Evolutionary conservation across 2,329 filamentous ascomycete genomes (phyloP).

Genomic region (Cryphonectria japonica): DNA sequence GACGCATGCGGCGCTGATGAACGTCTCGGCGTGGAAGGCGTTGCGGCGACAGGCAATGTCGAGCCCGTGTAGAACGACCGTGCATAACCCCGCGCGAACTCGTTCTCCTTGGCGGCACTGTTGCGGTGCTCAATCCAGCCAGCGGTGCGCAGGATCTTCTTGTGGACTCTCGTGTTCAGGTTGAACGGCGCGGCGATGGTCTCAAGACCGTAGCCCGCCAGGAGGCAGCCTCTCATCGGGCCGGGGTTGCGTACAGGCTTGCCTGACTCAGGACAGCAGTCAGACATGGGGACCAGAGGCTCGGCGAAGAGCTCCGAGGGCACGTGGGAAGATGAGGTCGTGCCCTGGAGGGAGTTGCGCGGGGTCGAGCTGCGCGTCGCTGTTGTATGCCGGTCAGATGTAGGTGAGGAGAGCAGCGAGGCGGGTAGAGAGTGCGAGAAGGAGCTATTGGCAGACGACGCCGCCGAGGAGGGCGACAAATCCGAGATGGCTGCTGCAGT

Average conservation of each 20-base stretch:
- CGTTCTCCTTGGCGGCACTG: slow-evolving; percentile 44
- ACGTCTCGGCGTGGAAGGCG: background rate
- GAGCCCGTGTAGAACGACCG: slow-evolving; percentile 54
- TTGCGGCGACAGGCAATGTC: slow-evolving; percentile 18
- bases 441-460: slow-evolving; percentile 23
- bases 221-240: slow-evolving; percentile 52
- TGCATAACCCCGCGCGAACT: slow-evolving; percentile 57
- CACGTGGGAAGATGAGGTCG: slow-evolving; percentile 9
- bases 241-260: slow-evolving; percentile 28
- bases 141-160: slow-evolving; percentile 49
- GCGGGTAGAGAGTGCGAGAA: slow-evolving; percentile 16
- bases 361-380: slow-evolving; percentile 24
- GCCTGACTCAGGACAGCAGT: slow-evolving; percentile 30
- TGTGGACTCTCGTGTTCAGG: slow-evolving; percentile 54
- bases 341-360: slow-evolving; percentile 24
- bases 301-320: slow-evolving; percentile 1
- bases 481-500: background rate
- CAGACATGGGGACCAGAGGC: slow-evolving; percentile 22
- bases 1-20: slow-evolving; percentile 24
- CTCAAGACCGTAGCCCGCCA: slow-evolving; percentile 59
- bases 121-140: slow-evolving; percentile 59
- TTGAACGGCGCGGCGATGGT: slow-evolving; percentile 56
- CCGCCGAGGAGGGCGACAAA: slow-evolving; percentile 8
- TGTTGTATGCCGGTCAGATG: slow-evolving; percentile 17
- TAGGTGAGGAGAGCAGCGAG: slow-evolving; percentile 23